Base-by-base conservation (phyloP, 2,329 filamentous ascomycete genomes). In the Metarhizium anisopliae region DNA sequence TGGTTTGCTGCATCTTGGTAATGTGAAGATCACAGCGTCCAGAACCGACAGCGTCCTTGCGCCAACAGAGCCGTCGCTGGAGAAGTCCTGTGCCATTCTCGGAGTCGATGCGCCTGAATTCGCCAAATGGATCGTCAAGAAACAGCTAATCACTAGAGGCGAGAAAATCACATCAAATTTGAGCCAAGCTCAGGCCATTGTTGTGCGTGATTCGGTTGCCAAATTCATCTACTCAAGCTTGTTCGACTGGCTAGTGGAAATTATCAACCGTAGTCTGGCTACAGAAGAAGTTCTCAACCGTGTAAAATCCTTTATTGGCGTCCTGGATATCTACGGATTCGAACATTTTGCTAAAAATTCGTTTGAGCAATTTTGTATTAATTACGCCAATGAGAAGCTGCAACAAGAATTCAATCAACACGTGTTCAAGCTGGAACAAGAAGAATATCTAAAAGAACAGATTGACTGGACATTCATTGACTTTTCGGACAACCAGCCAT, bases 391-490 rank as follows among this genome's bases (percentile, higher is more conserved):
- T 72, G 94, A 99, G 74, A 99, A 99, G 74, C 78, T 99, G 55
- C 94, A 99, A 70, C 94, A 99, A 71, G 93, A 97, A 70, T 99
- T 99, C 79, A 99, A 99, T 74, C 90, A 95, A 70, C 94, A 99
- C 67, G 94, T 99, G 40, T 99, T 99, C 82, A 96, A 97, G 73
- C 82, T 99, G 25, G 94, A 99, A 71, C 94, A 99, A 70, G 94
- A 99, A 70, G 94, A 99, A 72, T 99, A 99, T 69, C 82, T 96
- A 45, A 85, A 87, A 55, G 94, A 99, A 74, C 80, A 97, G 74
- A 99, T 99, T 62, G 92, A 97, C 74, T 99, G 94, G 94, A 96
- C 89, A 10, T 99, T 99, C 69, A 99, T 99, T 69, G 94, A 99
- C 69, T 99, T 99, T 72, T 95, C 93, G 6, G 94, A 99, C 73